Evolutionary conservation across 768 basidiomycete species (phyloP).

Genomic region (Filobasidium floriforme): DNA sequence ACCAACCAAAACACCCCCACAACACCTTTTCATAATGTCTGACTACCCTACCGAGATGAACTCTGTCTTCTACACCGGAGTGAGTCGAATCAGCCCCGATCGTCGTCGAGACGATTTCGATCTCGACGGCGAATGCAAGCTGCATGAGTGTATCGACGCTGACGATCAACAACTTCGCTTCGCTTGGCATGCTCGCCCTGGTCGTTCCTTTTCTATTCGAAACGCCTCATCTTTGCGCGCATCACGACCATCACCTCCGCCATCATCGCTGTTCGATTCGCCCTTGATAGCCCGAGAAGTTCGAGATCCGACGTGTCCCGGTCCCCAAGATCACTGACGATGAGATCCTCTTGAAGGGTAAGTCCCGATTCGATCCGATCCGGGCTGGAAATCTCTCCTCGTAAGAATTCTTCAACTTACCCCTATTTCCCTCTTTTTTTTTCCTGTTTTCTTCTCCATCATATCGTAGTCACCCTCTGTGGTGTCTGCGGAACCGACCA

Average conservation of each 20-base stretch:
- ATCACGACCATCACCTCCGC: neutral
- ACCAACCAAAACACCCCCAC: neutral
- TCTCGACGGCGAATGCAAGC: neutral
- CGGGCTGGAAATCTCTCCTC: neutral
- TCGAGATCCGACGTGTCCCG: slow-evolving; percentile 61
- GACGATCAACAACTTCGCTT: neutral
- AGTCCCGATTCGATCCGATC: slow-evolving; percentile 13
- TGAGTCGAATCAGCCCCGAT: slow-evolving; percentile 38
- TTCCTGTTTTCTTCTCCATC: slow-evolving; percentile 12
- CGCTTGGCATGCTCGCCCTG: too few relatives aligned
- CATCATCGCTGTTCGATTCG: neutral
- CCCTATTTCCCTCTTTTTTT: slow-evolving; percentile 3
- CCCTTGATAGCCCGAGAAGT: slow-evolving; percentile 44
- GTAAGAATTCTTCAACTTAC: neutral
- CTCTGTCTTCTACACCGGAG: slow-evolving; percentile 65
- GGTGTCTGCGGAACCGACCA: slow-evolving; percentile 60
- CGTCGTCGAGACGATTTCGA: neutral
- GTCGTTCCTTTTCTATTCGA: slow-evolving; percentile 15
- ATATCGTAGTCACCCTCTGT: slow-evolving; percentile 38
- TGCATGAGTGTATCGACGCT: neutral
- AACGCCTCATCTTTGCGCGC: slow-evolving; percentile 26
- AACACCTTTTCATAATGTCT: slow-evolving; percentile 3
- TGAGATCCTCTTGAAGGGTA: slow-evolving; percentile 69
- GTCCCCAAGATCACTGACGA: slow-evolving; percentile 61
- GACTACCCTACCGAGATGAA: slow-evolving; percentile 51